Percentiles rank a stretch among this genome's conserved stretches.
These are phyloP conservation scores for Colletotrichum tofieldiae DNA, from an alignment of 2,329 filamentous ascomycete species.

Conservation along the genomic window DNA sequence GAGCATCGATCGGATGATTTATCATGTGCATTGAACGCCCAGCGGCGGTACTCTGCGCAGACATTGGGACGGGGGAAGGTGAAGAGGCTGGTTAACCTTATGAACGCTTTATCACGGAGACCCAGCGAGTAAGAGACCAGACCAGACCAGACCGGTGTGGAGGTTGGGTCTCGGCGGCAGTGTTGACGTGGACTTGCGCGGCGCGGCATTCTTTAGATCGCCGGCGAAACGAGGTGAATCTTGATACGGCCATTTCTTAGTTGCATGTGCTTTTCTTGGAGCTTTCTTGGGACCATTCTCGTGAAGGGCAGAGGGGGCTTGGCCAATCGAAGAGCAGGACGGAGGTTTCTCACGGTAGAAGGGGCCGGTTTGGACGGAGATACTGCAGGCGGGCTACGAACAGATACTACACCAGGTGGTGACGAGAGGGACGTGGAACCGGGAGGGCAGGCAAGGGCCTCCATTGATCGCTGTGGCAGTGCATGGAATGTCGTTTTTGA, in stretches of 20 bases:
- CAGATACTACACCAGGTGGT: neutral
- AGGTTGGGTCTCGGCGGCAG: constrained; percentile 34
- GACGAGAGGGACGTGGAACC: constrained; percentile 10
- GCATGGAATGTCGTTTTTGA: constrained; percentile 32
- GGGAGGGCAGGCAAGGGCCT: constrained; percentile 9
- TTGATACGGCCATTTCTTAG: constrained; percentile 32
- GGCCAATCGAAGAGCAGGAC: constrained; percentile 25
- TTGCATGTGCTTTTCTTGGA: constrained; percentile 38
- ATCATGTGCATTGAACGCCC: constrained; percentile 3
- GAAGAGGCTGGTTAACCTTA: neutral
- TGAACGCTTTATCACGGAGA: neutral
- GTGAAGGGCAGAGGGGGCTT: constrained; percentile 3
- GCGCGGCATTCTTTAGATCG: constrained; percentile 30
- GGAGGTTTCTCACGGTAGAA: neutral
- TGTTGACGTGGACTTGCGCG: constrained; percentile 35
- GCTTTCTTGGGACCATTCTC: constrained; percentile 22
- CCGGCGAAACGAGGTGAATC: constrained; percentile 34
- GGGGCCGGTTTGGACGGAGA: neutral
- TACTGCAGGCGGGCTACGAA: neutral
- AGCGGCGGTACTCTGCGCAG: constrained; percentile 1
- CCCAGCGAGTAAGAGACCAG: constrained; percentile 7
- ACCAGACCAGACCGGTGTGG: constrained; percentile 6
- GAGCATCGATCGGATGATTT: constrained; percentile 17
- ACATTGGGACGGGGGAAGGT: neutral
- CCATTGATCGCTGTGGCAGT: constrained; percentile 43